phyloP scores from a whole-genome alignment of 257 asterid species.

The Hygrophila difformis region DNA sequence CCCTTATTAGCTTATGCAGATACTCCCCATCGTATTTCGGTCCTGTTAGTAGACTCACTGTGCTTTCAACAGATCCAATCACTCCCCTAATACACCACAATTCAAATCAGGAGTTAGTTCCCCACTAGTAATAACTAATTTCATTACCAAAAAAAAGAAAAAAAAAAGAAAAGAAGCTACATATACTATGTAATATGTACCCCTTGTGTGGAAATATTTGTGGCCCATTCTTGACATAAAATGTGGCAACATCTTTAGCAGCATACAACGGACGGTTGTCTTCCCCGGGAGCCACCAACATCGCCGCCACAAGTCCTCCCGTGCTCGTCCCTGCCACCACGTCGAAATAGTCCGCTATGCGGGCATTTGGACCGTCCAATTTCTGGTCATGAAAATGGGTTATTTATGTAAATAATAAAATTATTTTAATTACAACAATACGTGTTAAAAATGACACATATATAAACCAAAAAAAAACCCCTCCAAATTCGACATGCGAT shows the following conservation, averaged over 20 bases:
- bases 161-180: too few species aligned
- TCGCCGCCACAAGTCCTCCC: constrained; percentile 40
- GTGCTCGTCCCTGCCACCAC: constrained; percentile 54
- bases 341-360: constrained; percentile 47
- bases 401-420: too few species aligned
- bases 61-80: constrained; percentile 26
- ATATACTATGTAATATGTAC: constrained; percentile 2
- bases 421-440: too few species aligned
- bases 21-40: constrained; percentile 47
- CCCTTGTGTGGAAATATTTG: constrained; percentile 28
- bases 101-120: too few species aligned
- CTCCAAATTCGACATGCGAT: too few species aligned
- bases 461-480: too few species aligned
- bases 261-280: constrained; percentile 37
- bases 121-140: not conserved
- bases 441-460: too few species aligned
- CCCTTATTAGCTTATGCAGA: constrained; percentile 24
- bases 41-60: constrained; percentile 1
- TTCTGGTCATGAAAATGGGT: constrained; percentile 15
- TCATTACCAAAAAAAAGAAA: too few species aligned
- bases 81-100: constrained; percentile 19
- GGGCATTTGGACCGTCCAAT: constrained; percentile 35
- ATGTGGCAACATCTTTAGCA: constrained; percentile 43
- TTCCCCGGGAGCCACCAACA: constrained; percentile 39
- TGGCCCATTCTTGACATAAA: constrained; percentile 37